Evolutionary conservation across 345 rosid genomes (phyloP), one percentile per base, ranked within the genome.

Genomic region (Aurinia saxatilis): DNA sequence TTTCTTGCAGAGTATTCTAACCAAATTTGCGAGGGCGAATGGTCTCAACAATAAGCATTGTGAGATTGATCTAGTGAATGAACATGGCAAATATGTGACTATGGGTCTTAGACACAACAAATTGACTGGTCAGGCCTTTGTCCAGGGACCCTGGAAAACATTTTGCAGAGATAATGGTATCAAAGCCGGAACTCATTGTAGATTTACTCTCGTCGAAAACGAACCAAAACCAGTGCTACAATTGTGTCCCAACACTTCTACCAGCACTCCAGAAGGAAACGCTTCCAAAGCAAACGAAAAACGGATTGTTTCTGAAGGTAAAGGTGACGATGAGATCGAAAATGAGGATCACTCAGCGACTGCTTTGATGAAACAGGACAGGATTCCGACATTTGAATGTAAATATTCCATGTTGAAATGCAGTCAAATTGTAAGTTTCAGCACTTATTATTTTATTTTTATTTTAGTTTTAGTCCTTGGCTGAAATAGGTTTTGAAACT

Each of bases 371-470:
- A 35, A 23, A 12, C 46, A 50, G 31, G 34, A 59, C 31, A 68
- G 5, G 10, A 59, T 11, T 41, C 8, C 51, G 53, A 45, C 23
- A 8, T 21, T 50, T 8, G 39, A 50, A 2, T 9, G 50, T 40
- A 68, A 50, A 50, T 31, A 14, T 33, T 42, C 59, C 53, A 17
- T 50, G 72, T 0, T 59, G 0, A 58, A 11, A 38, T 11, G 39
- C 19, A 7, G 59, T 41, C 66, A 67, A 50, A 58, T 67, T 59
- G 72, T 67, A 67, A 50, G 72, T 59, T 38, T 30, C 18, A 21
- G 11, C 19, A 41, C 16, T 16, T 59, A n/a, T 50, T 50, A 10
- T n/a, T 56, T 45, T 3, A 27, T 27, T 11, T 3, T 27, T 27
- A 4, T 10, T 21, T 56, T 44, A 29, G 1, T 29, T 10, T 8